A percentile compares a stretch with the other conserved stretches of the same genome.
Evolutionary conservation across 2,329 filamentous ascomycete genomes (phyloP).

Genomic region (Fusarium austroafricanum): DNA sequence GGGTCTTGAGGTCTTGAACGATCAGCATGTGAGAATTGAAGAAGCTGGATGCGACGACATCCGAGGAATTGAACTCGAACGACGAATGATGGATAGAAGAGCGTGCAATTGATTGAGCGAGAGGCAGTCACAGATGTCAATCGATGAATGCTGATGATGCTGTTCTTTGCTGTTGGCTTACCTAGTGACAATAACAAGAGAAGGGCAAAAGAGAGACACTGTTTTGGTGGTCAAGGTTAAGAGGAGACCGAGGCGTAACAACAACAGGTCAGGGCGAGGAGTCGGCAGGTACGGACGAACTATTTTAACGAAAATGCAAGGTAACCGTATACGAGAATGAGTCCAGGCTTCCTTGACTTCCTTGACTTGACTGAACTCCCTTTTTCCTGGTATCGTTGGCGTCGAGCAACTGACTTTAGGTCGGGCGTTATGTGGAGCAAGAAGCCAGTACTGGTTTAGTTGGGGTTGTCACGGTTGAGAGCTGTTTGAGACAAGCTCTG

Average conservation of each 20-base stretch:
- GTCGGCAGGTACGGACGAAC: slow-evolving; percentile 18
- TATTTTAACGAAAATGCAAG: slow-evolving; percentile 10
- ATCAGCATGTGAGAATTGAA: slow-evolving; percentile 61
- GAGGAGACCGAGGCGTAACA: slow-evolving; percentile 22
- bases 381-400: slow-evolving; percentile 25
- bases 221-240: slow-evolving; percentile 26
- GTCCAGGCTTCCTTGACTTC: slow-evolving; percentile 21
- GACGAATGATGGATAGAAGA: slow-evolving; percentile 1
- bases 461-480: slow-evolving; percentile 14
- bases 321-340: slow-evolving; percentile 3
- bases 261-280: slow-evolving; percentile 13
- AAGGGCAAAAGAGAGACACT: slow-evolving; percentile 19
- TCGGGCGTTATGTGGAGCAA: slow-evolving; percentile 26
- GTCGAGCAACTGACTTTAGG: slow-evolving; percentile 22
- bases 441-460: slow-evolving; percentile 17
- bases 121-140: slow-evolving; percentile 17
- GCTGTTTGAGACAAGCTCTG: slow-evolving; percentile 33
- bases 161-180: slow-evolving; percentile 25
- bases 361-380: slow-evolving; percentile 15
- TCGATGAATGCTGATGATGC: slow-evolving; percentile 9
- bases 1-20: slow-evolving; percentile 61
- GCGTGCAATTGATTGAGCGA: background rate
- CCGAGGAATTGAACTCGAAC: slow-evolving; percentile 19
- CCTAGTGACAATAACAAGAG: slow-evolving; percentile 26
- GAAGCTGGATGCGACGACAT: slow-evolving; percentile 23